Base-by-base conservation (phyloP, 2,329 filamentous ascomycete species). In the Ophiosphaerella herpotricha region DNA sequence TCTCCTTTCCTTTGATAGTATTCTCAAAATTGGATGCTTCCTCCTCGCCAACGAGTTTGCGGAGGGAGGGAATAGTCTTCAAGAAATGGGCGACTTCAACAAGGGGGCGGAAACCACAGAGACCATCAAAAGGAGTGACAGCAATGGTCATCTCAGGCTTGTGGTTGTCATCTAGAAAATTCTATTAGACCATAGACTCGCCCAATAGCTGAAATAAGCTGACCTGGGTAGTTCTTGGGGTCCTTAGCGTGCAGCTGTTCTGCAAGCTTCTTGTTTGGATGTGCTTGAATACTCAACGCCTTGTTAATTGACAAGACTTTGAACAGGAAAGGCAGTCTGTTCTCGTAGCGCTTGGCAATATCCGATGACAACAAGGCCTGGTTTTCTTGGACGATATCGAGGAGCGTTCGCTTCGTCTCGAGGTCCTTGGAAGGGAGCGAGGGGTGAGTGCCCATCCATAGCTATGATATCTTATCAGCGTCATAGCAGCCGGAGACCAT, bases 141-240 rank as follows among this genome's bases (percentile, higher is more conserved):
- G 94, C 94, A 73, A 99, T 96, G 55, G 94, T 92, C 94, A 99
- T 99, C 77, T 99, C 94, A 31, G 94, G 94, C 78, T 99, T 99
- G 81, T 99, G 94, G 78, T 99, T 99, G 79, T 97, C 93, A 80
- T 99, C 59, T 61, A 36, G n/a, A 18, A n/a, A 21, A n/a, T 18
- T 6, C 9, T 6, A 35, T 68, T 16, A 66, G 63, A 18, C 29
- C 34, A 12, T 9, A 11, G 21, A 1, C 36, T 21, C 26, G 12
- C 16, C 12, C 2, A 4, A 8, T 4, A 35, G 5, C n/a, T 2
- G 5, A 11, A 6, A 7, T n/a, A 13, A 14, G 18, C 71, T 53
- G 53, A 81, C 80, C 80, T 50, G 93, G 94, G 71, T 99, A 99
- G 79, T 99, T 95, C 76, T 90, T 90, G 41, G 91, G 83, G 70